Conservation (phyloP, 352 stramenopile species). For the Pythium dissotocum region DNA sequence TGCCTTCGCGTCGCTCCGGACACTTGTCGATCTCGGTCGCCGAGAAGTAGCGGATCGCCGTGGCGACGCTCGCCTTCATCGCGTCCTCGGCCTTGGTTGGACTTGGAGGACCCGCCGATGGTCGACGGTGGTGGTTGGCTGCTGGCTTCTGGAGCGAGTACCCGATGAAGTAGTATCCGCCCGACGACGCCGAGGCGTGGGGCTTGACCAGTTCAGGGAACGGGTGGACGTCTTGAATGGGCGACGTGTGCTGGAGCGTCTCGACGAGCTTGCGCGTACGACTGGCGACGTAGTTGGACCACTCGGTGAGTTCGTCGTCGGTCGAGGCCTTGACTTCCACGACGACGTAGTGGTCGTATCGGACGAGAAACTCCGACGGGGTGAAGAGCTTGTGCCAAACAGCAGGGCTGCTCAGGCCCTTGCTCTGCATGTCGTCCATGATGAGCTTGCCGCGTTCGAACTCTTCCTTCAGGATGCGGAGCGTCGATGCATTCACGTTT, state of each 20-base stretch:
- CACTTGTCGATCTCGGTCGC: constrained; percentile 69
- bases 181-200: neutral
- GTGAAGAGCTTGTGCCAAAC: constrained; percentile 80
- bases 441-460: constrained; percentile 73
- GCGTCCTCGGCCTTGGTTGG: constrained; percentile 9
- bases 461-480: constrained; percentile 75
- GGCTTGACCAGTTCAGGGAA: constrained; percentile 63
- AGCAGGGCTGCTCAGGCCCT: constrained; percentile 61
- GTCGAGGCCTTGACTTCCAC: constrained; percentile 56
- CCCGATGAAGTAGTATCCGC: constrained; percentile 75
- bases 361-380: constrained; percentile 75
- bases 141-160: constrained; percentile 44
- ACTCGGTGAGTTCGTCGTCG: constrained; percentile 64
- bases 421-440: constrained; percentile 67
- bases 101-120: neutral
- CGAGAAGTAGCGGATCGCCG: constrained; percentile 75
- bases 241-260: constrained; percentile 67
- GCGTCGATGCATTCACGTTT: constrained; percentile 80
- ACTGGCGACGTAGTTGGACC: constrained; percentile 77
- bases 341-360: constrained; percentile 82
- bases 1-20: constrained; percentile 52
- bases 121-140: constrained; percentile 3
- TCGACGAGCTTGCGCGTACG: constrained; percentile 85
- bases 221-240: constrained; percentile 65
- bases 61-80: constrained; percentile 46